Conservation (phyloP, 2,329 filamentous ascomycete species). For the Colletotrichum sp. region DNA sequence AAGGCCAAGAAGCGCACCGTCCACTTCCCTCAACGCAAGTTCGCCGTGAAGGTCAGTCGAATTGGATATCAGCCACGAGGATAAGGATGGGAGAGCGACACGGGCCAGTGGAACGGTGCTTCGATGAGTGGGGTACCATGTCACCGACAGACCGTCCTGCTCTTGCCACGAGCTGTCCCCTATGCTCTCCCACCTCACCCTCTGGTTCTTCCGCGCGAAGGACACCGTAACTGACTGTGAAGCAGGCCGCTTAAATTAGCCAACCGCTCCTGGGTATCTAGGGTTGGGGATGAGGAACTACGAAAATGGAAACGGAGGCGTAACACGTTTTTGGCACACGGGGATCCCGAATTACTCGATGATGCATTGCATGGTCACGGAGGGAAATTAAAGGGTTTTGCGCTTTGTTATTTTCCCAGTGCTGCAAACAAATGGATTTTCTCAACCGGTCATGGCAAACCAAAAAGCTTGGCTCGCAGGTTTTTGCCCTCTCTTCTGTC, state of each 20-base stretch:
- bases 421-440: slow-evolving; percentile 23
- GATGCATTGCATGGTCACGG: slow-evolving; percentile 23
- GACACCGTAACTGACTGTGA: neutral
- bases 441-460: slow-evolving; percentile 21
- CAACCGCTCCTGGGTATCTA: slow-evolving; percentile 20
- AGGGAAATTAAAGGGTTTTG: slow-evolving; percentile 23
- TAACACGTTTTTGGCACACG: slow-evolving; percentile 24
- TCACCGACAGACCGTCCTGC: neutral
- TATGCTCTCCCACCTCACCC: neutral
- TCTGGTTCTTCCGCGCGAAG: neutral
- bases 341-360: slow-evolving; percentile 23
- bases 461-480: slow-evolving; percentile 16
- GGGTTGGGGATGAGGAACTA: slow-evolving; percentile 20
- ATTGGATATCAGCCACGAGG: neutral
- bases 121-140: neutral
- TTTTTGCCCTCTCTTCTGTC: neutral
- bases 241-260: slow-evolving; percentile 18
- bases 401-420: slow-evolving; percentile 19
- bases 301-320: slow-evolving; percentile 23
- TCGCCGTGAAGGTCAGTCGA: slow-evolving; percentile 87
- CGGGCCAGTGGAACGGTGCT: neutral
- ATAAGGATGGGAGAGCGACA: neutral
- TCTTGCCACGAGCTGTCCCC: neutral
- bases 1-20: slow-evolving; percentile 96
- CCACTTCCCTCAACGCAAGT: slow-evolving; percentile 99